Percentiles rank a stretch among this genome's conserved stretches.
Conservation (phyloP, 306 rosid species). For the Vigna radiata region DNA sequence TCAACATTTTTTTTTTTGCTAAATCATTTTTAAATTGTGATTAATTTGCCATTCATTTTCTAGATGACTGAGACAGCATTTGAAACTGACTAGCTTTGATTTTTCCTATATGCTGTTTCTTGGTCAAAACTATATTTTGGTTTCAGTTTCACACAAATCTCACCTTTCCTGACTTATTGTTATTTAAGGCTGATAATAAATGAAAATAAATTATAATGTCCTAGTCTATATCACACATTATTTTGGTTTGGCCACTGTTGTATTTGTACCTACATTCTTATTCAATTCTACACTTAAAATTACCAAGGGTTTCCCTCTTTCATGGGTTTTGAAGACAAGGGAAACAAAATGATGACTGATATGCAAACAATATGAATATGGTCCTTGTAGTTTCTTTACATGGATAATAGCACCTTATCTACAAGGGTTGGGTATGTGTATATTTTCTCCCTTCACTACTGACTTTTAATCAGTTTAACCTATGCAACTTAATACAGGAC, state of each 20-base stretch:
- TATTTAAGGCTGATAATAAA: too few relatives aligned
- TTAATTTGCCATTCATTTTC: constrained; percentile 28
- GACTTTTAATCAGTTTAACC: constrained; percentile 1
- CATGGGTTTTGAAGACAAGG: constrained; percentile 12
- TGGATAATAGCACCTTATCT: constrained; percentile 25
- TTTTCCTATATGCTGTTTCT: constrained; percentile 24
- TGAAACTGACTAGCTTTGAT: constrained; percentile 17
- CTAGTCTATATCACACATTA: not conserved
- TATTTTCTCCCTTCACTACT: constrained; percentile 23
- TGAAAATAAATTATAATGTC: not conserved
- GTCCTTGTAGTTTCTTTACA: constrained; percentile 3
- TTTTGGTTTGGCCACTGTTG: not conserved
- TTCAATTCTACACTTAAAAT: constrained; percentile 22
- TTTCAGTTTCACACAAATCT: not conserved
- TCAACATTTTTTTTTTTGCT: constrained; percentile 6
- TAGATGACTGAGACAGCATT: constrained; percentile 16
- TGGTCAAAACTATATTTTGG: constrained; percentile 15
- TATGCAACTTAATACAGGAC: constrained; percentile 33
- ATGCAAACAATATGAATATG: constrained; percentile 27
- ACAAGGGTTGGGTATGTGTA: constrained; percentile 18
- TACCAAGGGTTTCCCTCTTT: constrained; percentile 24
- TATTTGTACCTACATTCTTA: constrained; percentile 18
- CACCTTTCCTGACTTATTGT: not conserved
- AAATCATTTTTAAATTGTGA: not conserved
- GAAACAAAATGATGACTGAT: constrained; percentile 5